Evolutionary conservation across 441 rosid species (phyloP), one percentile per base, ranked within the genome.

Genomic region (Euphorbia schlechtendalii): DNA sequence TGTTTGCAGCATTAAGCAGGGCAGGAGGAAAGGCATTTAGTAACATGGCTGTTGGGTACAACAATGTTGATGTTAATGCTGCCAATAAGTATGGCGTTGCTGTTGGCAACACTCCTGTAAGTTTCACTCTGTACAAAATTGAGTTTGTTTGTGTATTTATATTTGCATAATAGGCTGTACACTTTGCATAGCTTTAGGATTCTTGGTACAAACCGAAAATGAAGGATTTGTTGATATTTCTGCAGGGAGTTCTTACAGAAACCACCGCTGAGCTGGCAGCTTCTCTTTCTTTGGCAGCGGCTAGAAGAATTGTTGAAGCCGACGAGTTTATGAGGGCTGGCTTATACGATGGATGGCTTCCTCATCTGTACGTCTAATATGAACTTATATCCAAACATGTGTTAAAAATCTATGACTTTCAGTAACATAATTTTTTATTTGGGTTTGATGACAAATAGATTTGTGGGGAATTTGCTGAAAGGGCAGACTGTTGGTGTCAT

Each of bases 31-130:
- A 76, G 69, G 97, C 91, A 32, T 93, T 90, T 59, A 88, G 97
- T 56, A 93, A 93, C 86, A 93, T 93, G 99, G 97, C 98, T 64
- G 97, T 93, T 49, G 98, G 98, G 21, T 93, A 90, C 71, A 88
- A 93, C 83, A 93, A 93, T 74, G 99, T 93, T n/a, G 93, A 93
- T 76, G 96, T 93, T 43, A 86, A 73, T 76, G 97, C 95, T 8
- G 99, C 99, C 49, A 93, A 74, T 70, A 93, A 93, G 85, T 82
- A 93, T 63, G 89, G 93, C 24, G 82, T 93, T 73, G 93, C 97
- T 48, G 96, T 93, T 59, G 97, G 99, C 46, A 93, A 93, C 70
- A 93, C 96, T 73, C 99, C 95, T 46, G 98, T 93, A 84, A 82
- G 87, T 74, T 72, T 41, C 8, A n/a, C 46, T 45, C 8, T 14